phyloP scores from a whole-genome alignment of 2,329 filamentous ascomycete species.

The Aspergillus cejpii region DNA sequence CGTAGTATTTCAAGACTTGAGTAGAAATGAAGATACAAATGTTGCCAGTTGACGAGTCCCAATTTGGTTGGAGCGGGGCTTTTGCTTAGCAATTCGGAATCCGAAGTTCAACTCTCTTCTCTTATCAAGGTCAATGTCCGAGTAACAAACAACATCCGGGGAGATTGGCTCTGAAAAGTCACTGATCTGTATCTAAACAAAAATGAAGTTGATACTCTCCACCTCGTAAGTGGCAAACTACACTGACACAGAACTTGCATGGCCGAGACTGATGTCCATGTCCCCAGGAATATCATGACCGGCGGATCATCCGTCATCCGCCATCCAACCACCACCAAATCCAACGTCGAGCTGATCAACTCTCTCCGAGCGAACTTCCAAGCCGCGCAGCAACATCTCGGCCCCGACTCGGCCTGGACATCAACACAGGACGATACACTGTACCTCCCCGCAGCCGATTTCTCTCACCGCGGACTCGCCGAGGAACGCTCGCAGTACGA shows the following conservation, averaged over 20 bases:
- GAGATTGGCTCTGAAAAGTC: too few species aligned
- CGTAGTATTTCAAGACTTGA: too few species aligned
- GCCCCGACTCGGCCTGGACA: constrained; percentile 57
- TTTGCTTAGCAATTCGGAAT: not conserved
- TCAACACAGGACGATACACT: constrained; percentile 54
- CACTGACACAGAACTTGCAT: too few species aligned
- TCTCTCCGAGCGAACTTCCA: constrained; percentile 78
- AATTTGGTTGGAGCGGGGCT: not conserved
- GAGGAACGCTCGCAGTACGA: constrained; percentile 85
- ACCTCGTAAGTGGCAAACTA: constrained; percentile 60
- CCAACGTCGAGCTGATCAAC: constrained; percentile 87
- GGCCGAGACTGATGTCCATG: too few species aligned
- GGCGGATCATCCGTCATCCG: constrained; percentile 77
- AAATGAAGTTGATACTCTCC: constrained; percentile 73
- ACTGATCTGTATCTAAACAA: too few species aligned
- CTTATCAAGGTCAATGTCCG: not conserved
- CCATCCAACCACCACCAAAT: constrained; percentile 69
- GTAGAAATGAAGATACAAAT: too few species aligned
- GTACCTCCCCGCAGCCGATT: constrained; percentile 73
- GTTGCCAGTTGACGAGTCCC: too few species aligned
- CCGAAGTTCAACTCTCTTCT: not conserved
- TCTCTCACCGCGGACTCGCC: constrained; percentile 61
- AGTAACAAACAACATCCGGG: too few species aligned
- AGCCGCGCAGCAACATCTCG: constrained; percentile 54
- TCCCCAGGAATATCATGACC: constrained; percentile 76